A percentile compares a stretch with the other conserved stretches of the same genome.
Evolutionary conservation across 345 rosid genomes (phyloP).

Genomic region (sweet orange (Citrus sinensis)): DVS_A1.0 CM039163.1:24946501-24947000

Average conservation of each 20-base stretch:
- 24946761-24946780: constrained; percentile 68
- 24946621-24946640: constrained; percentile 67
- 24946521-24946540: constrained; percentile 60
- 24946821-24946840: constrained; percentile 65
- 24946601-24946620: constrained; percentile 62
- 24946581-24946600: constrained; percentile 68
- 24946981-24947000: constrained; percentile 73
- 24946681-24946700: constrained; percentile 78
- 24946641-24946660: constrained; percentile 64
- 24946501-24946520: constrained; percentile 33
- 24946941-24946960: constrained; percentile 63
- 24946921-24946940: constrained; percentile 57
- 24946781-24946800: constrained; percentile 86
- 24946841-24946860: constrained; percentile 61
- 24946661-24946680: constrained; percentile 72
- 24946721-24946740: constrained; percentile 53
- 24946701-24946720: constrained; percentile 70
- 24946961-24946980: constrained; percentile 62
- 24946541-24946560: constrained; percentile 67
- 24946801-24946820: constrained; percentile 64
- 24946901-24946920: constrained; percentile 65
- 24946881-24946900: constrained; percentile 85
- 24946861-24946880: constrained; percentile 74
- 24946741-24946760: constrained; percentile 54
- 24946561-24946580: constrained; percentile 56